Base-by-base conservation (phyloP, 148 eudicot species). In the Pharnaceum exiguum region DNA sequence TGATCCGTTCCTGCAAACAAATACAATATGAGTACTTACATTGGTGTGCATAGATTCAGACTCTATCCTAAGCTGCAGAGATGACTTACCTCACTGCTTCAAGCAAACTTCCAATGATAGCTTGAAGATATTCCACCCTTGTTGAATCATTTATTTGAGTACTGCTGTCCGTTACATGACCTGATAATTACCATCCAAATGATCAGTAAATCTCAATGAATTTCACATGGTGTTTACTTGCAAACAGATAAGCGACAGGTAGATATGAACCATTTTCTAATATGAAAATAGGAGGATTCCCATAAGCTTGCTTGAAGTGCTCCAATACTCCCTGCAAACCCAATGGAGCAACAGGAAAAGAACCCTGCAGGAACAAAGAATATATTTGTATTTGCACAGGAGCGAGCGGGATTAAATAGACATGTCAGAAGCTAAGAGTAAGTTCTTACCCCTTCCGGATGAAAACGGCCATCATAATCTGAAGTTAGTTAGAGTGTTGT, bases 1-100 rank as follows among this genome's bases (percentile, higher is more conserved):
- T 19, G 82, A 82, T 23, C 87, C 87, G 32, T 81, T 77, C 71
- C 95, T 83, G 49, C 46, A 11, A 42, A 11, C 49, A 22, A 22
- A 2, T 6, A 11, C 23, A 45, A 15, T 16, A 45, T 5, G 25
- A 45, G 4, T 6, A 45, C 11, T 15, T 8, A 2, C 49, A 4
- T 19, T 38, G 43, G 25, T 51, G 39, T 32, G 18, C n/a, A 13
- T 54, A 17, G 11, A 40, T 28, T 15, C 16, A 22, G 21, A 22
- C 16, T 21, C 11, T 13, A 24, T 7, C 19, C 0, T 17, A 23
- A 28, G 19, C 2, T n/a, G 9, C 3, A 2, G 5, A 58, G 0
- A 17, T 33, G n/a, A n/a, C 16, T 63, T 71, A 79, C 84, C 80
- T 72, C 16, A 75, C 10, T 38, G 80, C 78, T 49, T 76, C 76